A percentile compares a stretch with the other conserved stretches of the same genome.
These are phyloP conservation scores for Tricholoma bakamatsutake DNA, from an alignment of 768 basidiomycete species.

Conservation along the genomic window DNA sequence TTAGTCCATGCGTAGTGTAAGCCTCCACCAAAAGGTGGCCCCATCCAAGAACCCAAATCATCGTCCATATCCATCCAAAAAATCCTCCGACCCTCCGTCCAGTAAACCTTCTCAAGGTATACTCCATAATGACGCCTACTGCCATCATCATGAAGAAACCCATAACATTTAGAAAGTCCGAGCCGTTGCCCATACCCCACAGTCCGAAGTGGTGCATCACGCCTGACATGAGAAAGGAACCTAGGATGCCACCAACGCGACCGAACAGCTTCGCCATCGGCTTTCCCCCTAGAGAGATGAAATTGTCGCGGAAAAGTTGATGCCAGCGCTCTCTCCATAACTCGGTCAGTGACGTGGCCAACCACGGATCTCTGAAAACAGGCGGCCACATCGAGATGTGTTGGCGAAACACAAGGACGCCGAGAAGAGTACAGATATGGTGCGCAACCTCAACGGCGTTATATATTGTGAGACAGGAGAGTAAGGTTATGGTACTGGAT, in stretches of 20 bases:
- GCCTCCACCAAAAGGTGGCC: constrained; percentile 46
- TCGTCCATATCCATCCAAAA: constrained; percentile 47
- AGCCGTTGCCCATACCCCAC: constrained; percentile 53
- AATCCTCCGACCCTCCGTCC: constrained; percentile 44
- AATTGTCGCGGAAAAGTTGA: constrained; percentile 54
- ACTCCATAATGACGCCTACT: constrained; percentile 45
- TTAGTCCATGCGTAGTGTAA: constrained; percentile 38
- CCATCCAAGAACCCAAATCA: constrained; percentile 40
- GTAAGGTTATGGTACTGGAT: constrained; percentile 37
- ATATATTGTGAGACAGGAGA: constrained; percentile 41
- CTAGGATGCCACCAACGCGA: constrained; percentile 43
- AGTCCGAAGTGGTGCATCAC: constrained; percentile 53
- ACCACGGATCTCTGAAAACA: constrained; percentile 52
- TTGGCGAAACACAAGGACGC: constrained; percentile 42
- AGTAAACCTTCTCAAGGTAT: constrained; percentile 35
- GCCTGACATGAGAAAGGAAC: constrained; percentile 55
- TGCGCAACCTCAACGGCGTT: constrained; percentile 38
- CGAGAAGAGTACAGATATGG: constrained; percentile 35
- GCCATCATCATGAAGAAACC: constrained; percentile 58
- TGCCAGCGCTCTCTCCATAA: constrained; percentile 70
- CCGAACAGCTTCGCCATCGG: constrained; percentile 41
- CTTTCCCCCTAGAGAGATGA: constrained; percentile 44
- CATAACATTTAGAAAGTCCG: constrained; percentile 34
- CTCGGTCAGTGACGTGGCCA: constrained; percentile 49
- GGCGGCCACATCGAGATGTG: constrained; percentile 57